These are phyloP conservation scores for Xylariales sp. DNA, from an alignment of 2,329 filamentous ascomycete species.

Conservation along the genomic window DNA sequence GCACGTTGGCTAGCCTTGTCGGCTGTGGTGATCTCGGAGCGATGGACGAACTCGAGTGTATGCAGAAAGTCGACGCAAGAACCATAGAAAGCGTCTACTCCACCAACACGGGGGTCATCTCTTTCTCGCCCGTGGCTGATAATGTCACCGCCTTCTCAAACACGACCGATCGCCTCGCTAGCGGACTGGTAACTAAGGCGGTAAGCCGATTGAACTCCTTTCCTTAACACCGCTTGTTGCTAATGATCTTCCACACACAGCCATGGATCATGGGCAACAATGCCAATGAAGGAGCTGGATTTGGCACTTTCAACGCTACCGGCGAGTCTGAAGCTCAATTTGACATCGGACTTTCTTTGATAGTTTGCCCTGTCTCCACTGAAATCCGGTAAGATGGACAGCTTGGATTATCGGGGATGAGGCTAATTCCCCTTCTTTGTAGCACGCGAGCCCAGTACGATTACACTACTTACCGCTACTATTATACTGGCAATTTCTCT, in stretches of 20 bases:
- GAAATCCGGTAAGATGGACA: slow-evolving; percentile 12
- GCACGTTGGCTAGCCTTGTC: slow-evolving; percentile 16
- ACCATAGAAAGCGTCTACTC: slow-evolving; percentile 13
- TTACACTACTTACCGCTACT: slow-evolving; percentile 28
- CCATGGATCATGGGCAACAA: slow-evolving; percentile 23
- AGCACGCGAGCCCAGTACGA: neutral
- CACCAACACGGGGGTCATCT: slow-evolving; percentile 6
- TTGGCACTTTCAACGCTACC: slow-evolving; percentile 13
- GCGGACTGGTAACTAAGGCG: slow-evolving; percentile 11
- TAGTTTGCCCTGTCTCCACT: slow-evolving; percentile 9
- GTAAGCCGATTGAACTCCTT: slow-evolving; percentile 13
- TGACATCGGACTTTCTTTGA: neutral
- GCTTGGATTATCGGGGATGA: no score
- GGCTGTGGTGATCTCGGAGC: slow-evolving; percentile 18
- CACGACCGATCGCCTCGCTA: slow-evolving; percentile 8
- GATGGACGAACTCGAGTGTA: slow-evolving; percentile 20
- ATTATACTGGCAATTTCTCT: slow-evolving; percentile 31
- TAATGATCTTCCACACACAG: slow-evolving; percentile 7
- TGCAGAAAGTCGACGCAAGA: slow-evolving; percentile 16
- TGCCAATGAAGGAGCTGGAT: slow-evolving; percentile 19
- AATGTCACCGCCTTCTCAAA: slow-evolving; percentile 11
- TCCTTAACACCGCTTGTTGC: neutral
- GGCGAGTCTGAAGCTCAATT: slow-evolving; percentile 10
- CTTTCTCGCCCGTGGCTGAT: slow-evolving; percentile 9
- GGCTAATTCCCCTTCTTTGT: no score